phyloP scores from a whole-genome alignment of 208 protist species.

The Trypanosoma boissoni region DNA sequence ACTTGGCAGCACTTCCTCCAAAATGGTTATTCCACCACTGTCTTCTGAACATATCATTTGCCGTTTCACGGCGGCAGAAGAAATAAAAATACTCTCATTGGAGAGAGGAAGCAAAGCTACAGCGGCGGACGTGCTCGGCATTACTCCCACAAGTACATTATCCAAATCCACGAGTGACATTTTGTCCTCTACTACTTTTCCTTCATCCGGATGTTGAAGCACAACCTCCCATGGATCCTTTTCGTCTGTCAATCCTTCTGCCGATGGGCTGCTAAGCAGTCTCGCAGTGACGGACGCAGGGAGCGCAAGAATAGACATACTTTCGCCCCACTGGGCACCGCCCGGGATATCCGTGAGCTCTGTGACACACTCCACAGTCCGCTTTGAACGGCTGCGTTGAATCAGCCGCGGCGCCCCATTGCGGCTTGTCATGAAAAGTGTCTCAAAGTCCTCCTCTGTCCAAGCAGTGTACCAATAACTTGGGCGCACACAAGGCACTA shows the following conservation, averaged over 20 bases:
- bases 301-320: conserved; percentile 47
- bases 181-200: neutral
- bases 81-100: conserved; percentile 71
- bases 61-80: conserved; percentile 37
- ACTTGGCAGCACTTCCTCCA: conserved; percentile 61
- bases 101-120: conserved; percentile 65
- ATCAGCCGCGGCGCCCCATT: conserved; percentile 58
- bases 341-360: conserved; percentile 62
- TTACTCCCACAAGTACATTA: conserved; percentile 1
- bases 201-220: neutral
- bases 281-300: conserved; percentile 12
- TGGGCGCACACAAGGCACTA: conserved; percentile 73
- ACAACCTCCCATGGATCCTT: neutral
- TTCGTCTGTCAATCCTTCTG: neutral
- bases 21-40: conserved; percentile 35
- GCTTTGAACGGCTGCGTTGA: conserved; percentile 57
- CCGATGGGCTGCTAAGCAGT: neutral
- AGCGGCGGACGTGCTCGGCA: conserved; percentile 9
- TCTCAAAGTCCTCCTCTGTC: conserved; percentile 61
- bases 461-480: conserved; percentile 74
- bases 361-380: conserved; percentile 62
- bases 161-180: neutral
- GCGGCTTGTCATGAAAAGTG: conserved; percentile 64
- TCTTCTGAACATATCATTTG: conserved; percentile 41
- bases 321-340: conserved; percentile 36